Conservation (phyloP, 2,329 filamentous ascomycete genomes). For the Hypoxylon sp. region DNA sequence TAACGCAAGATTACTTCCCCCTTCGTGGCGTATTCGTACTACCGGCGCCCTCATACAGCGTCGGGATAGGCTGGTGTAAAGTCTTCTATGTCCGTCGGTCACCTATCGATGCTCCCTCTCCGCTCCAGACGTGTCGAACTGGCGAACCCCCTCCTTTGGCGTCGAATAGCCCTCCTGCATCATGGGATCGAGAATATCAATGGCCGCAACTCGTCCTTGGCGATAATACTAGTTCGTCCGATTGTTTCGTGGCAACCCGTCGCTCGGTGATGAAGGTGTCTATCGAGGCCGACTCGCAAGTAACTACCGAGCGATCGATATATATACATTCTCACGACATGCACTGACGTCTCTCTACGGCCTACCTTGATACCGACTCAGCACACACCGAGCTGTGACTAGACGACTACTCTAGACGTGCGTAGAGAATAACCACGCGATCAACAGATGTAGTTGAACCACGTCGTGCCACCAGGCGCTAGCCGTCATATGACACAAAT, state of each 20-base stretch:
- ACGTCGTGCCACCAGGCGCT: slow-evolving; percentile 24
- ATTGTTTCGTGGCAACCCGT: too few species aligned
- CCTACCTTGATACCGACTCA: not conserved
- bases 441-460: slow-evolving; percentile 8
- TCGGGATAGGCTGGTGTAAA: not conserved
- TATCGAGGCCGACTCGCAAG: too few species aligned
- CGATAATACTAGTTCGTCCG: not conserved
- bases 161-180: not conserved
- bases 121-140: not conserved
- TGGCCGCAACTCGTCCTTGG: not conserved
- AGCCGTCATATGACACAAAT: slow-evolving; percentile 15
- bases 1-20: not conserved
- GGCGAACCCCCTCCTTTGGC: too few species aligned
- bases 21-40: not conserved
- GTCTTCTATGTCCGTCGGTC: not conserved
- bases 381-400: not conserved
- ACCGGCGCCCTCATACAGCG: not conserved
- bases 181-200: not conserved
- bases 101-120: not conserved
- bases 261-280: too few species aligned
- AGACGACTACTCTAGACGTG: not conserved
- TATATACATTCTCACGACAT: not conserved
- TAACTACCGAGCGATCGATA: too few species aligned
- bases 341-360: not conserved
- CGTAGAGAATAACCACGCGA: not conserved